Conservation (phyloP, 331 rosid genomes). For the Dryas integrifolia region DNA sequence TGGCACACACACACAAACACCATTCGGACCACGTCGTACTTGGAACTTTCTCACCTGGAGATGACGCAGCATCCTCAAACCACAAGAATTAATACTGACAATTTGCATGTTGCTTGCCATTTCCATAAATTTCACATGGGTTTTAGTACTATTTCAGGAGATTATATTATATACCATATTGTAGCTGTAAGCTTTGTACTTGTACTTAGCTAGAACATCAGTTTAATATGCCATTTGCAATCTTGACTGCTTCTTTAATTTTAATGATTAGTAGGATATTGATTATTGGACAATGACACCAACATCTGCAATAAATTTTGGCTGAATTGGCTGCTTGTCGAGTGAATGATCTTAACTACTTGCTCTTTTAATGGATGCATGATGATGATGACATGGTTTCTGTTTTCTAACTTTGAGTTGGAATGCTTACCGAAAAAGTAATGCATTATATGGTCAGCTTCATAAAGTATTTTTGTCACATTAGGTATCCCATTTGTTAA, state of each 20-base stretch:
- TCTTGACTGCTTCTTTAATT: background rate
- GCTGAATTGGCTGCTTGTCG: constrained; percentile 5
- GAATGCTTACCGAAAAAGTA: background rate
- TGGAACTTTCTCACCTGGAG: constrained; percentile 19
- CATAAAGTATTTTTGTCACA: constrained; percentile 7
- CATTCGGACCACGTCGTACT: background rate
- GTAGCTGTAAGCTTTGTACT: background rate
- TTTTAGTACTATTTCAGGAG: background rate
- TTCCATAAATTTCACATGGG: constrained; percentile 13
- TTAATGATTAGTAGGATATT: background rate
- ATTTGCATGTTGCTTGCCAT: background rate
- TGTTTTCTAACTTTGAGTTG: background rate
- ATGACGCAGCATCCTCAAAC: constrained; percentile 13
- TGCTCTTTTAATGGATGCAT: constrained; percentile 2
- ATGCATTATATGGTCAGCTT: background rate
- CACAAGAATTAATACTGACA: background rate
- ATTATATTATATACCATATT: background rate
- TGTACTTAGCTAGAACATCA: background rate
- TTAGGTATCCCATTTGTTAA: background rate
- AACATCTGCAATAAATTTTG: background rate
- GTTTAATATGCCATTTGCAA: background rate
- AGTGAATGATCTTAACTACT: background rate
- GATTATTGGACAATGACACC: background rate
- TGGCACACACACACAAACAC: too few species aligned
- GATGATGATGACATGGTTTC: background rate